Evolutionary conservation across 148 eudicot species (phyloP), one percentile per base, ranked within the genome.

Genomic region (Dysphania ambrosioides): DNA sequence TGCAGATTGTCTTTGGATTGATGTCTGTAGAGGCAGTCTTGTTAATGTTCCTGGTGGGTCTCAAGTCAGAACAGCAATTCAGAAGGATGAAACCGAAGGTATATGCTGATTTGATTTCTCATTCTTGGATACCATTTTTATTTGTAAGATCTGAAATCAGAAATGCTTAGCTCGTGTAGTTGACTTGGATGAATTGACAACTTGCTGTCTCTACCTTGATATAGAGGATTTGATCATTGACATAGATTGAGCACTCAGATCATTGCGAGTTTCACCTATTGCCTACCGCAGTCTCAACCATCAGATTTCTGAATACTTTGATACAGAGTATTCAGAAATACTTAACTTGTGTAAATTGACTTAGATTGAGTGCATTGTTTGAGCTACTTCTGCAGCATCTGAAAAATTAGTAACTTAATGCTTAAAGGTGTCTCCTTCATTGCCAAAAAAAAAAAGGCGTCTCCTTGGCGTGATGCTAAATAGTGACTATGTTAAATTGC

Each of bases 21-120:
- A 44, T 73, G 69, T 30, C 11, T 62, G 77, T 36, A 62, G 44
- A 47, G 69, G 69, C 38, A 73, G 69, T 47, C 77, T 73, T 30
- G 60, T 73, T 30, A 2, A 11, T 12, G 26, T 72, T 41, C 67
- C 75, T 4, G 68, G 75, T 42, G 67, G 26, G 21, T 44, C 49
- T 0, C 65, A 56, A 24, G 8, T 58, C 35, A 0, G 34, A 58
- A 57, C 8, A 36, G 4, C 70, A 65, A 36, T 3, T 8, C 27
- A 66, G 4, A 23, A 8, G 2, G 30, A 36, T 38, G 40, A 21
- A 47, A 38, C n/a, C 8, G 29, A 23, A 66, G 70, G 49, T 66
- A 66, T n/a, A n/a, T 38, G 70, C 30, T 21, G 1, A 38, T 38
- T 38, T 2, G 32, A 58, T 44, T 10, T 15, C 12, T 11, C 51